Conservation (phyloP, 768 basidiomycete genomes). For the Collybiopsis luxurians region DNA sequence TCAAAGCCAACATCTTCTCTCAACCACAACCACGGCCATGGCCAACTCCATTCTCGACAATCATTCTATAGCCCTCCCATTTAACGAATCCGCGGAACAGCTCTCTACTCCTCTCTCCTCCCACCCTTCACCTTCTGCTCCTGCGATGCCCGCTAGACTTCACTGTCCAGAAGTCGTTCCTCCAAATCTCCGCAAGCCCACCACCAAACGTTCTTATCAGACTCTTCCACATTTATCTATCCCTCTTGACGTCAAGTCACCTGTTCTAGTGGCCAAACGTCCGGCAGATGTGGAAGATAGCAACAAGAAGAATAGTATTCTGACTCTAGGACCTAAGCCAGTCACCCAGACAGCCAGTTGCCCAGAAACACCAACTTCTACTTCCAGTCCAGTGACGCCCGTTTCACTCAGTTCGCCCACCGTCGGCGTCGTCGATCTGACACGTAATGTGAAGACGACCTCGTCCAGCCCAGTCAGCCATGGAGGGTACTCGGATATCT, state of each 20-base stretch:
- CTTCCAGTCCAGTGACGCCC: constrained; percentile 24
- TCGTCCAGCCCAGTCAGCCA: constrained; percentile 35
- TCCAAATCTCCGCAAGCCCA: not conserved
- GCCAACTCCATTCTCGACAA: too few species aligned
- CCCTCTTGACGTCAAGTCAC: not conserved
- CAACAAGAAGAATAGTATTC: too few species aligned
- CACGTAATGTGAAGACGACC: constrained; percentile 21
- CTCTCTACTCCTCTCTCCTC: not conserved
- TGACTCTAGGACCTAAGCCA: too few species aligned
- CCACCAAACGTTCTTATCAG: not conserved
- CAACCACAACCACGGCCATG: too few species aligned
- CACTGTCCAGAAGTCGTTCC: not conserved
- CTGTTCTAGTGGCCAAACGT: too few species aligned
- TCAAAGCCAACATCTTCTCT: too few species aligned
- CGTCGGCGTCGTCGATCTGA: constrained; percentile 32
- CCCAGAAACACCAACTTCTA: not conserved
- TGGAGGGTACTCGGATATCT: constrained; percentile 49
- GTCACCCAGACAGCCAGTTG: too few species aligned
- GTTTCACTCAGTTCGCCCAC: constrained; percentile 26
- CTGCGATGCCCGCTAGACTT: not conserved
- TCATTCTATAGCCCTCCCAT: too few species aligned
- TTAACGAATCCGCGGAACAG: not conserved
- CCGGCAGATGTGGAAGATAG: not conserved
- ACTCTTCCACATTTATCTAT: not conserved
- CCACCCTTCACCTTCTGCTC: not conserved